A percentile compares a stretch with the other conserved stretches of the same genome.
Evolutionary conservation across 2,329 filamentous ascomycete genomes (phyloP).

Genomic region (Clonostachys rhizophaga): DNA sequence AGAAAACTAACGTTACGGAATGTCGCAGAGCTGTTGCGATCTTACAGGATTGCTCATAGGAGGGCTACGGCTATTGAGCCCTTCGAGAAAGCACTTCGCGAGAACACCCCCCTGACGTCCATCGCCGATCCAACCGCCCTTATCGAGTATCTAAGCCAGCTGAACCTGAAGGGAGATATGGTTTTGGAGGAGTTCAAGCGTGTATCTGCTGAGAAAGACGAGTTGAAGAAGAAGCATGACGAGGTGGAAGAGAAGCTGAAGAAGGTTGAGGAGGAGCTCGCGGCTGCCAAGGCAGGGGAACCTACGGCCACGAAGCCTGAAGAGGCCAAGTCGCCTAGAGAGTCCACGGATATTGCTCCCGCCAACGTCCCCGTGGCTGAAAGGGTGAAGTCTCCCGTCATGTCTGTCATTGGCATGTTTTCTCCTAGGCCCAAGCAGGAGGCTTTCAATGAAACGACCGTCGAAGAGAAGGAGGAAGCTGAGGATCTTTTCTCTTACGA

Average conservation of each 20-base stretch:
- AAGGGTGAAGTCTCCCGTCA: slow-evolving; percentile 38
- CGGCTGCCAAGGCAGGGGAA: slow-evolving; percentile 34
- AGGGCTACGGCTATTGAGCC: slow-evolving; percentile 84
- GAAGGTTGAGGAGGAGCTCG: slow-evolving; percentile 57
- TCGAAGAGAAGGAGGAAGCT: slow-evolving; percentile 25
- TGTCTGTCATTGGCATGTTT: slow-evolving; percentile 42
- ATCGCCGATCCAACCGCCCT: slow-evolving; percentile 82
- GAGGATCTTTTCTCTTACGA: slow-evolving; percentile 85
- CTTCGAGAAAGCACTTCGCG: slow-evolving; percentile 85
- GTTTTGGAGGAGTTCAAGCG: slow-evolving; percentile 89
- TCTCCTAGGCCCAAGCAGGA: slow-evolving; percentile 35
- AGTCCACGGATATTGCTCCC: slow-evolving; percentile 6
- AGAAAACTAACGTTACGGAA: not conserved
- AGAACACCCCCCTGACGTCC: slow-evolving; percentile 86
- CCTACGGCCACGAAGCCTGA: slow-evolving; percentile 21
- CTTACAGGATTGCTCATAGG: slow-evolving; percentile 87
- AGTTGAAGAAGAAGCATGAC: slow-evolving; percentile 72
- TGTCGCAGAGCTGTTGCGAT: slow-evolving; percentile 72
- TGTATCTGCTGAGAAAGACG: slow-evolving; percentile 76
- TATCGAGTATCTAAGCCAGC: slow-evolving; percentile 83
- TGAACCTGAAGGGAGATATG: slow-evolving; percentile 85
- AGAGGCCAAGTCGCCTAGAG: slow-evolving; percentile 2
- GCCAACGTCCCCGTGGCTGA: slow-evolving; percentile 7
- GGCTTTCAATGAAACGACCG: not conserved
- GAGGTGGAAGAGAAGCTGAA: slow-evolving; percentile 60